Base-by-base conservation (phyloP, 306 rosid genomes). In the Nissolia schottii region DNA sequence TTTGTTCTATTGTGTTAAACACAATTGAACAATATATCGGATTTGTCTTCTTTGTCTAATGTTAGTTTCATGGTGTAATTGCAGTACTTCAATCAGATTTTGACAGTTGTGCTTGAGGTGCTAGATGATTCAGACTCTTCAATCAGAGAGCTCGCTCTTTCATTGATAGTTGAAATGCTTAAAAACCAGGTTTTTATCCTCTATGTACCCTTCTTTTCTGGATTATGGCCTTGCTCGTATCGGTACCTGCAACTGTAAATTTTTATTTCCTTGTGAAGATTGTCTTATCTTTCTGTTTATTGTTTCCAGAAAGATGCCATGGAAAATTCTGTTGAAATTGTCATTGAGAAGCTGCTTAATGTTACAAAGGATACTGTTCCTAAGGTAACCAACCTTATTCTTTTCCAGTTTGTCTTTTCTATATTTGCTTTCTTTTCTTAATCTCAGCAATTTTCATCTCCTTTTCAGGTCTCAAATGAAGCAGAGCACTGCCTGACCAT, bases 21-120 rank as follows among this genome's bases (percentile, higher is more conserved):
- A 66, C 27, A 25, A 61, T 11, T 62, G 54, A 64, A 53, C 43
- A 43, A 59, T 58, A 37, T 28, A 54, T 56, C 64, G 40, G 40
- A 37, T 57, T 59, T 71, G 46, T 77, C 32, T 53, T 61, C 68
- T 29, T 24, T 29, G 29, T 61, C 48, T 75, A 67, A 71, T 71
- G 54, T 67, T 70, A 28, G 64, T 86, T 79, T 64, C 56, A 32
- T 78, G 79, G 57, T 74, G 34, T 55, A 40, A 70, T 60, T 90
- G 92, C 96, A 95, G 99, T 95, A 88, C 87, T 95, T 95, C 81
- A 95, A 95, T 87, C 99, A 95, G 83, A 95, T 95, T 73, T 78
- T 95, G 88, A 92, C 97, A 1, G 86, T 68, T 78, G 85, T 88
- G 72, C 97, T 95, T 74, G 99, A 95, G 84, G 93, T 92, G 75